Evolutionary conservation across 306 rosid genomes (phyloP).

Genomic region (Quercus ilex): DNA sequence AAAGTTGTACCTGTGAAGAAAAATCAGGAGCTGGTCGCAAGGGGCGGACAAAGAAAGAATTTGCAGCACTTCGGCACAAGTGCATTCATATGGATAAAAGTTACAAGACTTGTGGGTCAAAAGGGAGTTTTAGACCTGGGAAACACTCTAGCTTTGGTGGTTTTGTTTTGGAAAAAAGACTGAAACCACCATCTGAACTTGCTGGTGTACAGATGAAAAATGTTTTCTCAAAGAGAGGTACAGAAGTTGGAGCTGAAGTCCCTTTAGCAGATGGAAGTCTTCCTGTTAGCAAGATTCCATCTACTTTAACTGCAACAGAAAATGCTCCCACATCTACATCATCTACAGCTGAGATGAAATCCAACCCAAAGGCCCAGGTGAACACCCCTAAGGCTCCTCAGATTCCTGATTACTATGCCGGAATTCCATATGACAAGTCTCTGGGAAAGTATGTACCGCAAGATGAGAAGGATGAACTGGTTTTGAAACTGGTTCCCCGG

Average conservation of each 20-base stretch:
- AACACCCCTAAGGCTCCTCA: slow-evolving; percentile 10
- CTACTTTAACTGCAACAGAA: slow-evolving; percentile 23
- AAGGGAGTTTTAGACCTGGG: slow-evolving; percentile 38
- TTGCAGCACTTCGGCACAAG: slow-evolving; percentile 46
- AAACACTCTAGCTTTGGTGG: slow-evolving; percentile 34
- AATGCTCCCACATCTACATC: slow-evolving; percentile 28
- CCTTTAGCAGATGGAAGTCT: slow-evolving; percentile 19
- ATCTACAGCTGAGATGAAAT: neutral
- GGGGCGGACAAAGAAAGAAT: slow-evolving; percentile 42
- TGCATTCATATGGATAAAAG: slow-evolving; percentile 42
- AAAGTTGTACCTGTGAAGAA: slow-evolving; percentile 30
- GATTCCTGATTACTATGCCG: slow-evolving; percentile 36
- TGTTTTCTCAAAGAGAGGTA: slow-evolving; percentile 29
- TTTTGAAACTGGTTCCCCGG: slow-evolving; percentile 41
- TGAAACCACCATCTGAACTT: slow-evolving; percentile 38
- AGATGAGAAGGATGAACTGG: slow-evolving; percentile 45
- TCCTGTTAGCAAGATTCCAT: slow-evolving; percentile 3
- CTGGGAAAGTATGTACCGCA: slow-evolving; percentile 37
- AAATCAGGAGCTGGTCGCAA: slow-evolving; percentile 35
- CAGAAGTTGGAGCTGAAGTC: slow-evolving; percentile 2
- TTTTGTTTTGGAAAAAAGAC: slow-evolving; percentile 43
- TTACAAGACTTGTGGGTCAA: slow-evolving; percentile 43
- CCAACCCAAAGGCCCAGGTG: slow-evolving; percentile 21
- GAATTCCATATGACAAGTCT: slow-evolving; percentile 48
- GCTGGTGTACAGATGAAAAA: slow-evolving; percentile 29